phyloP scores from a whole-genome alignment of 2,329 filamentous ascomycete genomes.

The Calonectria hawksworthii region DNA sequence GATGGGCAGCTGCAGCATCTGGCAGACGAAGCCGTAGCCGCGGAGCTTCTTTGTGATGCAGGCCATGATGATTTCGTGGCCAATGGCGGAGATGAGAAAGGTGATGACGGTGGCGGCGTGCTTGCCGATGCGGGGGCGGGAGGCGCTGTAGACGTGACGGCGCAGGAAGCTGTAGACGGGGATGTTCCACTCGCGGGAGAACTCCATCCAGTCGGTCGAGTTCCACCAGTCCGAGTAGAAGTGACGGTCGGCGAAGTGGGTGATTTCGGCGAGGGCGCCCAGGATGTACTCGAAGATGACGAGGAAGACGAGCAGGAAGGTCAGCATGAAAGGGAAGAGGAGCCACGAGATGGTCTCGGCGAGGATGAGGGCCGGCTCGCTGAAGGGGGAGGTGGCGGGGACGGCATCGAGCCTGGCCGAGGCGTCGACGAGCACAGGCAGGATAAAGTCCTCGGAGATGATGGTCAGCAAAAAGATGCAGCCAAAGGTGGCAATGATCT shows the following conservation, averaged over 20 bases:
- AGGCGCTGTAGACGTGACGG: conserved; percentile 92
- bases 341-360: conserved; percentile 92
- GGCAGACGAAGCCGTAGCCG: conserved; percentile 92
- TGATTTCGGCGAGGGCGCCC: conserved; percentile 95
- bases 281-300: conserved; percentile 98
- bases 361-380: conserved; percentile 83
- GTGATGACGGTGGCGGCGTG: conserved; percentile 88
- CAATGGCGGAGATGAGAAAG: conserved; percentile 89
- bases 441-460: conserved; percentile 93
- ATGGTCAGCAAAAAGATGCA: conserved; percentile 96
- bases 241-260: conserved; percentile 90
- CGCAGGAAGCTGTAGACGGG: conserved; percentile 96
- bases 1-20: conserved; percentile 97
- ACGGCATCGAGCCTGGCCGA: conserved; percentile 63
- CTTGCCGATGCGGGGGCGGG: conserved; percentile 81
- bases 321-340: conserved; percentile 97
- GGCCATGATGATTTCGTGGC: conserved; percentile 96
- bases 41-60: conserved; percentile 98
- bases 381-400: conserved; percentile 54
- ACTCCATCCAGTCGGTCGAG: conserved; percentile 92
- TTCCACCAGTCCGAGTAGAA: conserved; percentile 90
- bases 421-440: conserved; percentile 87
- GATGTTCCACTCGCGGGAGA: conserved; percentile 97
- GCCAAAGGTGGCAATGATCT: conserved; percentile 91
- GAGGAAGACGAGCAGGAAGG: conserved; percentile 93